phyloP scores from a whole-genome alignment of 1,139 yeast species.

The Maudiozyma humilis region DNA sequence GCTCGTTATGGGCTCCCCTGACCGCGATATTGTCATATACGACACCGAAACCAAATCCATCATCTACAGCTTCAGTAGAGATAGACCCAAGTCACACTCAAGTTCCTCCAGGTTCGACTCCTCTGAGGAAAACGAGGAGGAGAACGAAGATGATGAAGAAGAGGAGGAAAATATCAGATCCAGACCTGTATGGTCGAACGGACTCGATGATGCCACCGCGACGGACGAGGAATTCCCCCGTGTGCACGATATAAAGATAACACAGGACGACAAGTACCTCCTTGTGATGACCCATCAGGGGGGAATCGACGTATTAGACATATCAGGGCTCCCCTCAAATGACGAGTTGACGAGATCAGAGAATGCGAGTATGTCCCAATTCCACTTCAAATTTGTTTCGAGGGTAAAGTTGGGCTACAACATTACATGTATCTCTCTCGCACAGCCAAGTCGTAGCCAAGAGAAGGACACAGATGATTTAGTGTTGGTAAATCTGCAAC shows the following conservation, averaged over 20 bases:
- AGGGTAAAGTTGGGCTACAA: slow-evolving; percentile 34
- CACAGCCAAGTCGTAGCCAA: slow-evolving; percentile 17
- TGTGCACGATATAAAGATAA: slow-evolving; percentile 61
- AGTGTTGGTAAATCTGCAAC: slow-evolving; percentile 57
- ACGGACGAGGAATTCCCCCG: slow-evolving; percentile 38
- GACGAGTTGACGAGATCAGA: slow-evolving; percentile 6
- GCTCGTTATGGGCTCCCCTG: slow-evolving; percentile 71
- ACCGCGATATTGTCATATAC: slow-evolving; percentile 59
- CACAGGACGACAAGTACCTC: slow-evolving; percentile 55
- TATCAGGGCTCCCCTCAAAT: slow-evolving; percentile 19
- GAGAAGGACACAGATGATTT: slow-evolving; percentile 20
- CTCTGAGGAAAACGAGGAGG: too few relatives aligned
- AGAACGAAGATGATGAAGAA: too few relatives aligned
- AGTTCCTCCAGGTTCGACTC: too few relatives aligned
- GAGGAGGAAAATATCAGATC: background rate
- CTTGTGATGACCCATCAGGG: slow-evolving; percentile 58
- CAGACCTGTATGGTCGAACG: too few relatives aligned
- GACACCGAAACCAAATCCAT: slow-evolving; percentile 36
- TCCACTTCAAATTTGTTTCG: slow-evolving; percentile 16
- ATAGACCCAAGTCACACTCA: too few relatives aligned
- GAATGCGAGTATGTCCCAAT: slow-evolving; percentile 8
- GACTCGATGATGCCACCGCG: background rate
- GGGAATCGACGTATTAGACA: slow-evolving; percentile 35
- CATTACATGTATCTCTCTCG: slow-evolving; percentile 42
- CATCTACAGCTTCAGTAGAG: too few relatives aligned